Base-by-base conservation (phyloP, 495 filamentous ascomycete genomes). In the Penicillium daleae region DNA sequence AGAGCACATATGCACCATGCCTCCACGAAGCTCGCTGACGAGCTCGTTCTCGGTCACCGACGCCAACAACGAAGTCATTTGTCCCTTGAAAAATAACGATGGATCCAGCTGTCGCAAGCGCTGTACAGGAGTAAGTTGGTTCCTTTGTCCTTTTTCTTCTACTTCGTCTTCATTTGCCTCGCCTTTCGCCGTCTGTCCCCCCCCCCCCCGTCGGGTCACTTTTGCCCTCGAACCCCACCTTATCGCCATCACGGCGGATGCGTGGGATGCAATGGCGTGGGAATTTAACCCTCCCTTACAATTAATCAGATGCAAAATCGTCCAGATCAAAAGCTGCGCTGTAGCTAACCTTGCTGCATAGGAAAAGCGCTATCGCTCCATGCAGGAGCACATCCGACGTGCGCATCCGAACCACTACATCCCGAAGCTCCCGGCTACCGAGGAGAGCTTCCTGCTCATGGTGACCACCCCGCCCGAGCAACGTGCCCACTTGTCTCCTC, bases 341-440 rank as follows among this genome's bases (percentile, higher is more conserved):
- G 31, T 51, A 62, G 66, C 74, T 76, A 73, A 78, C 56, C 59
- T 53, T 48, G 44, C 51, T 29, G 51, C 66, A 72, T 77, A 97
- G 92, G 93, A 97, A 80, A 97, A 97, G 78, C 89, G 93, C 69
- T 99, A 92, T 83, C 93, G 95, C 72, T 97, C 94, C 55, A 99
- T 99, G 91, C 96, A 97, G 81, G 95, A 99, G 85, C 95, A 99
- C 71, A 98, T 99, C 67, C 92, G 95, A 67, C 88, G 95, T 75
- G 95, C 95, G 72, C 95, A 99, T 78, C 96, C 95, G 57, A 94
- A 96, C 71, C 89, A 97, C 78, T 99, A 97, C 78, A 97, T 99
- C 66, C 87, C 95, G 62, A 99, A 98, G 87, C 92, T 99, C 70
- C 95, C 95, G 73, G 95, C 95, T 49, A 99, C 95, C 67, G 93